phyloP scores from a whole-genome alignment of 257 asterid genomes.

The Solanum ahanhuiri region DNA sequence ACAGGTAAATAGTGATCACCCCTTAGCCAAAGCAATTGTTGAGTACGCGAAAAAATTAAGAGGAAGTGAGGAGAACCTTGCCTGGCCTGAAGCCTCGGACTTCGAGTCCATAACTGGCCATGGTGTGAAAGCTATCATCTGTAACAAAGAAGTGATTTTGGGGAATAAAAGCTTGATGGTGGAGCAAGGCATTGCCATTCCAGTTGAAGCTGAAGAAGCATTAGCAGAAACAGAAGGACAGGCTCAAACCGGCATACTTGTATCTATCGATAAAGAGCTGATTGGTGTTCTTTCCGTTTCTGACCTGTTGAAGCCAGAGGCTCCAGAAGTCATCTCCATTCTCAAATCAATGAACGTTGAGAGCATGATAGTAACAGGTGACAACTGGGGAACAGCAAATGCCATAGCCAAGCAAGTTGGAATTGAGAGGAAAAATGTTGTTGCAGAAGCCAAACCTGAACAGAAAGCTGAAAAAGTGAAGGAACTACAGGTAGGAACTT shows the following conservation, averaged over 20 bases:
- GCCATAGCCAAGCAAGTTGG: conserved; percentile 74
- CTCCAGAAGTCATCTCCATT: conserved; percentile 47
- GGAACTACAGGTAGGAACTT: conserved; percentile 53
- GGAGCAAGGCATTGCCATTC: conserved; percentile 26
- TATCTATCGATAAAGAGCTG: conserved; percentile 45
- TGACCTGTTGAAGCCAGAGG: conserved; percentile 73
- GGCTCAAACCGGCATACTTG: conserved; percentile 76
- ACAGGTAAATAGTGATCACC: conserved; percentile 86
- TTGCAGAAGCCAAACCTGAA: conserved; percentile 75
- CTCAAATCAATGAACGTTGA: conserved; percentile 54
- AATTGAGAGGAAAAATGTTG: conserved; percentile 24
- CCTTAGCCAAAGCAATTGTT: conserved; percentile 64
- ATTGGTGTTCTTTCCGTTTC: conserved; percentile 56
- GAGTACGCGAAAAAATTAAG: conserved; percentile 46
- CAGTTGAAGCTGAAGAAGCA: conserved; percentile 50
- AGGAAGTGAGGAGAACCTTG: conserved; percentile 30
- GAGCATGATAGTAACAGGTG: conserved; percentile 66
- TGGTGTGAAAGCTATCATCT: conserved; percentile 72
- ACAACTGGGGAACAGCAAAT: conserved; percentile 77
- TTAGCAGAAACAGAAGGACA: conserved; percentile 42
- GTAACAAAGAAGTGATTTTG: conserved; percentile 51
- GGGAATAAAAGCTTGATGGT: conserved; percentile 70
- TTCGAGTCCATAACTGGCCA: conserved; percentile 77
- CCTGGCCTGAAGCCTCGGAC: conserved; percentile 45
- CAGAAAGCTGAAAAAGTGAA: conserved; percentile 67